Base-by-base conservation (phyloP, 2,329 filamentous ascomycete genomes). In the Penicillium sp. region DNA sequence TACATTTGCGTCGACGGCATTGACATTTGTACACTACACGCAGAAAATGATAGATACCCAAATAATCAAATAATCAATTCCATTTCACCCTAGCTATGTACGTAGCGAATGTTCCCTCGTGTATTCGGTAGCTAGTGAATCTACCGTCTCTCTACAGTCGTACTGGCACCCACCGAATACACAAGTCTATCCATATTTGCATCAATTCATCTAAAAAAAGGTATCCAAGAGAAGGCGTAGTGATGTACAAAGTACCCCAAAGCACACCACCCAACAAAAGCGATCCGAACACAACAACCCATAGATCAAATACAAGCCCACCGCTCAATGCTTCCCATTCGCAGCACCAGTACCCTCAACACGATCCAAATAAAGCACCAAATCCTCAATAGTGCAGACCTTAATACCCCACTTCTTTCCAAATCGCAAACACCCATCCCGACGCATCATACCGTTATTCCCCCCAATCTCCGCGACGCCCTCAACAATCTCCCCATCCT, bases 371-470 rank as follows among this genome's bases (percentile, higher is more conserved):
- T 95, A 89, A 56, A 79, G 81, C 29, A 93, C 88, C 76, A 99
- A 76, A 76, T 93, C 92, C 72, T 93, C 92, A 77, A 99, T 97
- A 31, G 94, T 97, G 77, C 92, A 96, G 58, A 96, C 91, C 80
- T 89, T 94, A 66, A 99, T 80, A 5, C 92, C 92, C 87, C 89
- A 97, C 76, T 83, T 87, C 75, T 86, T 86, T 29, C 92, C 94
- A 82, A 99, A 99, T 50, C 81, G 84, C 70, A 99, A 80, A 77
- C 92, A 97, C 38, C 85, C 90, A 78, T 96, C 91, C 62, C 91
- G 86, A 65, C 92, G 80, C 86, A 97, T 87, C 94, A 99, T 99
- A 27, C 89, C 91, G n/a, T 78, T 77, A 51, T 87, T 84, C 21
- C 84, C 86, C 11, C 75, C 73, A 64, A 87, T 80, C 68, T 89